Conservation (phyloP, 179 eudicot genomes). For the Corrigiola litoralis region DNA sequence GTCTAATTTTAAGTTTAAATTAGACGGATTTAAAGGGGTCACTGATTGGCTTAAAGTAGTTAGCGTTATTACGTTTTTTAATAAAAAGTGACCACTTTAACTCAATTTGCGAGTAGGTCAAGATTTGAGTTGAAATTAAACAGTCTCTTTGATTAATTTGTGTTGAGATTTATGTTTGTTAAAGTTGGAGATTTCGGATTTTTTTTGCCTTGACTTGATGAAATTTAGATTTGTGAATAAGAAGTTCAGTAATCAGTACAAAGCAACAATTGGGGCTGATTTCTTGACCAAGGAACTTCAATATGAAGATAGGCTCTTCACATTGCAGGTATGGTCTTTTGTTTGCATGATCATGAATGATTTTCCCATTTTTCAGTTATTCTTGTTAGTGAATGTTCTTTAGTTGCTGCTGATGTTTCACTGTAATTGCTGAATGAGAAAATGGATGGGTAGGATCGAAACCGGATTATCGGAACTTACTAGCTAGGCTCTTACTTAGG, state of each 20-base stretch:
- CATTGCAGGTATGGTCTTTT: conserved; percentile 63
- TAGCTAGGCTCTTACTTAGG: not conserved
- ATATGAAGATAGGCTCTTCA: conserved; percentile 84
- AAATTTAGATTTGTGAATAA: conserved; percentile 73
- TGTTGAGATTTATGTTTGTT: not conserved
- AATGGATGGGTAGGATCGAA: not conserved
- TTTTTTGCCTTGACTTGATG: conserved; percentile 20
- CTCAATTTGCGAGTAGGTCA: no score
- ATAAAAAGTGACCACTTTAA: no score
- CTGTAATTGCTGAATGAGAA: not conserved
- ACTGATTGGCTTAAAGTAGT: no score
- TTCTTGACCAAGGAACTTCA: conserved; percentile 89
- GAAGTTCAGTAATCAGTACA: conserved; percentile 94
- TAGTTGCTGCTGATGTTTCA: not conserved
- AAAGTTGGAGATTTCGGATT: not conserved
- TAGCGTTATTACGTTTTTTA: no score
- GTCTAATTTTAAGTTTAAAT: no score
- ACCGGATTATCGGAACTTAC: not conserved
- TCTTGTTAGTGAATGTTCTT: not conserved
- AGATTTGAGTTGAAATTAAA: no score
- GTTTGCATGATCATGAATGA: not conserved
- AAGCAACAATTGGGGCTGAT: conserved; percentile 97
- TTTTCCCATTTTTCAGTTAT: not conserved
- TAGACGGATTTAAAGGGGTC: no score
- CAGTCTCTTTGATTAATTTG: no score